These are phyloP conservation scores for Phytophthora pseudosyringae DNA, from an alignment of 352 stramenopile genomes.

Conservation along the genomic window DNA sequence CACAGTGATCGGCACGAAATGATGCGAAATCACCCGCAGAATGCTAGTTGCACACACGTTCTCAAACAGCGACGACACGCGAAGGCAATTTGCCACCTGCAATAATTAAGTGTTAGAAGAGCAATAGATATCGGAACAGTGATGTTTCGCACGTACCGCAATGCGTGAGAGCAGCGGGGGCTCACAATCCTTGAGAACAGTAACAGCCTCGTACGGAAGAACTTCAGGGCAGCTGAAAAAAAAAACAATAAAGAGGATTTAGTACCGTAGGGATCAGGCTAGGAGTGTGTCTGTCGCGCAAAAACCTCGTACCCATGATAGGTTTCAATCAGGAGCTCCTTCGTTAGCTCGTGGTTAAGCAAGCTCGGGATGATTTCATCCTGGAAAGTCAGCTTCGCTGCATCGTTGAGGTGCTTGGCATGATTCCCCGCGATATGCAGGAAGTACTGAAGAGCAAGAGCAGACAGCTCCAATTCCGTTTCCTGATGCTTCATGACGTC, in stretches of 20 bases:
- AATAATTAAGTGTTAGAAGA: neutral
- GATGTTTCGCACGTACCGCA: slow-evolving; percentile 44
- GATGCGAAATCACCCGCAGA: slow-evolving; percentile 75
- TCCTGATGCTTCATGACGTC: slow-evolving; percentile 75
- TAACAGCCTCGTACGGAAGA: slow-evolving; percentile 60
- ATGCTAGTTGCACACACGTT: slow-evolving; percentile 85
- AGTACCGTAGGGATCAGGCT: neutral
- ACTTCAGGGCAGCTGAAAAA: slow-evolving; percentile 51
- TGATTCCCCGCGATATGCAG: slow-evolving; percentile 78
- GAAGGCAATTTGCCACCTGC: slow-evolving; percentile 83
- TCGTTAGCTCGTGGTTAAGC: slow-evolving; percentile 64
- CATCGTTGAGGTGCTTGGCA: slow-evolving; percentile 41
- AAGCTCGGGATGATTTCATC: slow-evolving; percentile 64
- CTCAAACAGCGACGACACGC: slow-evolving; percentile 81
- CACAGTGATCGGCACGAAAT: slow-evolving; percentile 72
- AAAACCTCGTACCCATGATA: slow-evolving; percentile 52
- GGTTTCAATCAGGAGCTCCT: slow-evolving; percentile 79
- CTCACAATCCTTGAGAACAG: slow-evolving; percentile 41
- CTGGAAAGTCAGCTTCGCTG: slow-evolving; percentile 51
- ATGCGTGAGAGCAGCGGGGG: slow-evolving; percentile 76
- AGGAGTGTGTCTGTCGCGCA: neutral
- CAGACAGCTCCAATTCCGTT: slow-evolving; percentile 68
- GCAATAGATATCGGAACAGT: neutral
- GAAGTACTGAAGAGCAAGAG: slow-evolving; percentile 84
- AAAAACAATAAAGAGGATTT: slow-evolving; percentile 6